phyloP scores from a whole-genome alignment of 306 rosid genomes.

The Luffa acutangula region DNA sequence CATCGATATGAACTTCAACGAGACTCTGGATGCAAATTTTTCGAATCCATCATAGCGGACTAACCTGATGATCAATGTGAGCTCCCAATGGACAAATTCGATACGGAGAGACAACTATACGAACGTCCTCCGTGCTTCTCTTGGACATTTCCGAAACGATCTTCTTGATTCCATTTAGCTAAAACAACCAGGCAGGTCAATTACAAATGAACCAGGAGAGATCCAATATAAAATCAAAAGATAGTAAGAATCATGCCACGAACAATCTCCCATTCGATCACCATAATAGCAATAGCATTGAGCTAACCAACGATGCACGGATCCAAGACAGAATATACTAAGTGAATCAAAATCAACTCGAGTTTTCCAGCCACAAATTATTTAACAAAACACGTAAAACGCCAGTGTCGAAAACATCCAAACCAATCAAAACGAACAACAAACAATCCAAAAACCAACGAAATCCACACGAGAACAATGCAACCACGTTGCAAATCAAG shows the following conservation, averaged over 20 bases:
- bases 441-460: neutral
- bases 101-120: slow-evolving; percentile 75
- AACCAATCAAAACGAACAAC: neutral
- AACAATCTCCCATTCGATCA: neutral
- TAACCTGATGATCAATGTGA: slow-evolving; percentile 95
- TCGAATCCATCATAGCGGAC: neutral
- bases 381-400: neutral
- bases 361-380: neutral
- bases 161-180: slow-evolving; percentile 46
- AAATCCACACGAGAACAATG: neutral
- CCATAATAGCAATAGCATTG: neutral
- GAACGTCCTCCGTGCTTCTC: slow-evolving; percentile 43
- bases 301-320: neutral
- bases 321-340: neutral
- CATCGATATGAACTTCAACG: neutral
- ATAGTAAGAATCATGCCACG: neutral
- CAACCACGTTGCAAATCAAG: neutral
- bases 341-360: neutral
- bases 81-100: slow-evolving; percentile 97
- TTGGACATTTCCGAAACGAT: slow-evolving; percentile 50
- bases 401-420: neutral
- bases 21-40: neutral
- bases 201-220: slow-evolving; percentile 1
- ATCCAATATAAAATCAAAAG: neutral
- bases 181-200: slow-evolving; percentile 9